Evolutionary conservation across 495 filamentous ascomycete species (phyloP).

Genomic region (Hyaloscypha finlandica): DNA sequence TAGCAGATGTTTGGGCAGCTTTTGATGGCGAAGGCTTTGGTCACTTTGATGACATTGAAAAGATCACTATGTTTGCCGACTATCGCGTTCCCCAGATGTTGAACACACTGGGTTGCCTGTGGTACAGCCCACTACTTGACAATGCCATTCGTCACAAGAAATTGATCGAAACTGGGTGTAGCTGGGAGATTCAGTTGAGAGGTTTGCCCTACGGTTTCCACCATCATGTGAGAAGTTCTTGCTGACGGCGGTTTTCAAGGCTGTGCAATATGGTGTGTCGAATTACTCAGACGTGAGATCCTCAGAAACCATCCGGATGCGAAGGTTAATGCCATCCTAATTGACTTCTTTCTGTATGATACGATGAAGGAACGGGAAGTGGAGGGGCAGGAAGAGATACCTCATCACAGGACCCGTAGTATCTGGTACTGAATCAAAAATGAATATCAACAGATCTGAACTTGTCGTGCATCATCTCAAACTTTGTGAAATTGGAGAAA

Average conservation of each 20-base stretch:
- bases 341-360: slow-evolving; percentile 97
- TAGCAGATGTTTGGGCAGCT: slow-evolving; percentile 94
- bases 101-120: slow-evolving; percentile 76
- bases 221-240: neutral
- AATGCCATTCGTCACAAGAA: slow-evolving; percentile 62
- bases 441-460: neutral
- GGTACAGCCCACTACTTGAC: slow-evolving; percentile 78
- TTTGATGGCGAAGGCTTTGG: slow-evolving; percentile 82
- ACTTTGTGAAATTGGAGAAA: no score
- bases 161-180: slow-evolving; percentile 67
- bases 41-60: slow-evolving; percentile 86
- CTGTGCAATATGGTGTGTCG: slow-evolving; percentile 91
- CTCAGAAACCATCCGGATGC: slow-evolving; percentile 66
- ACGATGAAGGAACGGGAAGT: slow-evolving; percentile 80
- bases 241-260: slow-evolving; percentile 38
- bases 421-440: slow-evolving; percentile 79
- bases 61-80: slow-evolving; percentile 98
- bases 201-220: slow-evolving; percentile 45
- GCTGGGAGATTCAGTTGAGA: slow-evolving; percentile 86
- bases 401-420: slow-evolving; percentile 91
- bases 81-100: slow-evolving; percentile 96
- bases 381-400: slow-evolving; percentile 61
- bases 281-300: slow-evolving; percentile 87
- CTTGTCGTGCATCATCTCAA: no score
- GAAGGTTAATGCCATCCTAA: slow-evolving; percentile 82